Evolutionary conservation across 1,284 basidiomycete species (phyloP), one percentile per base, ranked within the genome.

Genomic region (Ustilago sp.): DNA sequence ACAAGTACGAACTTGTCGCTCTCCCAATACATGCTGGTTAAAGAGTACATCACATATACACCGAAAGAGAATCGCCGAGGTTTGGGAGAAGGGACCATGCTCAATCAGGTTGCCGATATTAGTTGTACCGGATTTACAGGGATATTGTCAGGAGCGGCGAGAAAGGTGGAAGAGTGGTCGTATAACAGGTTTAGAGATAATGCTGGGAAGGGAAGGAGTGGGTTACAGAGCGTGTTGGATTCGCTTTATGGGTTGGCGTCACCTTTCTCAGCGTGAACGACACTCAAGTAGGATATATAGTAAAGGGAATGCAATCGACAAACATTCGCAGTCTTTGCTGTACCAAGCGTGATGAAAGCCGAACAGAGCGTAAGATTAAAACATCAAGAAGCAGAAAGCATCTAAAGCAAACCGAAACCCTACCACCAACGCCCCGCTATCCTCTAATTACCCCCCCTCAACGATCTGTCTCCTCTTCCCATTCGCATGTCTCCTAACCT

Each of bases 1-100:
- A 71, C 74, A 2, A 72, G 67, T 47, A 83, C 82, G 0, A 83
- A 83, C 87, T 91, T 97, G 59, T 93, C 93, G 28, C 88, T 96
- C 51, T 94, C 93, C 15, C 92, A 96, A 87, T 94, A 94, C 82
- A 92, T 93, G 60, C 92, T 93, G 36, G 94, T 93, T 84, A 91
- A 93, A 77, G 95, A 98, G 87, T 91, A 90, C 82, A 95, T 98
- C 87, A 91, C 91, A 57, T 98, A 98, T 85, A 89, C 89, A 2
- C 94, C 94, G 13, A 57, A 73, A 9, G 13, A 31, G 19, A n/a
- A 7, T 47, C 15, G 15, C n/a, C 8, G 6, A 38, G 4, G 15
- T 28, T 28, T 32, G 19, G 28, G 4, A 57, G 96, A 87, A 86
- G 93, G 92, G 34, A 77, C 80, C 1, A 12, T 55, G 6, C 79